Conservation (phyloP, 2,329 filamentous ascomycete genomes). For the Exophiala lecanii-corni region DNA sequence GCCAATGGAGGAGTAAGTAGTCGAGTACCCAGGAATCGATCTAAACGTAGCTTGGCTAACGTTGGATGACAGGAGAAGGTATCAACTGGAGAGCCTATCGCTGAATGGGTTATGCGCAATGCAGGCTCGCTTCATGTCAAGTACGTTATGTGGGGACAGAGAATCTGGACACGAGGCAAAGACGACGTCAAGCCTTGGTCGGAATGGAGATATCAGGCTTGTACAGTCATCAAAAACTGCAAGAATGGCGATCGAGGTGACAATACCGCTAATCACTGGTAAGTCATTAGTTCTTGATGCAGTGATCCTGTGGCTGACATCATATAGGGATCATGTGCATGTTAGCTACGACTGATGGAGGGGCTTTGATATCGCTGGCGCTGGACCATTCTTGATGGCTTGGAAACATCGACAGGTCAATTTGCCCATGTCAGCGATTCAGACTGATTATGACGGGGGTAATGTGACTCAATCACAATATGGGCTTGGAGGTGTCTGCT, state of each 20-base stretch:
- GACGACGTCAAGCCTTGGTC: conserved; percentile 39
- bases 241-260: conserved; percentile 40
- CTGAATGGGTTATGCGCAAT: conserved; percentile 49
- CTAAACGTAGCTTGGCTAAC: not conserved
- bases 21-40: conserved; percentile 5
- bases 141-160: conserved; percentile 50
- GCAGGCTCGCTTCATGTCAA: conserved; percentile 37
- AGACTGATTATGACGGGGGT: no score
- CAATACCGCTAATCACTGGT: conserved; percentile 37
- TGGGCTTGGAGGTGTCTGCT: no score
- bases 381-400: no score
- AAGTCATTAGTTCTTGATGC: not conserved
- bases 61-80: conserved; percentile 31
- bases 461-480: no score
- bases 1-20: conserved; percentile 27
- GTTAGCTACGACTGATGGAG: conserved; percentile 17
- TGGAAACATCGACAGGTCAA: no score
- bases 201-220: conserved; percentile 31
- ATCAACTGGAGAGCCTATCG: conserved; percentile 40
- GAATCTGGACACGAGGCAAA: conserved; percentile 41
- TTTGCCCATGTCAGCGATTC: no score
- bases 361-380: not conserved
- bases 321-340: conserved; percentile 27
- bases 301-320: not conserved
- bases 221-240: conserved; percentile 21